Evolutionary conservation across 805 yeast genomes (phyloP), one percentile per base, ranked within the genome.

Genomic region (Ogataea polymorpha): DNA sequence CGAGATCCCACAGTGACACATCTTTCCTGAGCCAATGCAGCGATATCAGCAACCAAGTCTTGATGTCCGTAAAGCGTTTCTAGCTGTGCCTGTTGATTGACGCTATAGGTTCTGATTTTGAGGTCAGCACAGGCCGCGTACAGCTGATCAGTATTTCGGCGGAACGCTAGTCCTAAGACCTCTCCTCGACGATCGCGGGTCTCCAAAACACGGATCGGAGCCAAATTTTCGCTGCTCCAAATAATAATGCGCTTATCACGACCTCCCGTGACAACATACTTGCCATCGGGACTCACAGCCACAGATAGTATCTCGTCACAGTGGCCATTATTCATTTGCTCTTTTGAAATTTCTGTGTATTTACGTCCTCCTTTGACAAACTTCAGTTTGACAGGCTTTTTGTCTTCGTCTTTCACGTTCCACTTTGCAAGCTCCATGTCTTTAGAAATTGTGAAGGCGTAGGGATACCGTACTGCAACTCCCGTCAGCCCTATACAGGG

Each of bases 61-160:
- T 93, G 98, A 65, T 93, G 99, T 2, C 99, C 99, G 60, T 87
- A 93, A 33, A 93, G 68, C 4, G 86, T 82, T 67, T 93, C 99
- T 56, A 91, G 72, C 63, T 88, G 95, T 4, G 96, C 82, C 57
- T 83, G 75, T 64, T 89, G 96, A 54, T 80, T 86, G 44, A 90
- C 74, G 48, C 90, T 82, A 61, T 77, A 93, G 0, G 95, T 86
- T 60, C 97, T 78, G 50, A 93, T 83, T 53, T 90, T 83, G 56
- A 89, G 77, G 63, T 93, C 99, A 1, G 89, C 91, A 65, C 96
- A 88, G 1, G 96, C 85, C 17, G 90, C 98, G 59, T 83, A 93
- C 45, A 93, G 69, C 61, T 88, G 93, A 65, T 85, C 93, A 4
- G 91, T 72, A 43, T 77, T 79, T 54, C 90, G 74, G 51, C 96